Evolutionary conservation across 1,139 yeast genomes (phyloP), one percentile per base, ranked within the genome.

Genomic region (Arxiozyma heterogenica): DNA sequence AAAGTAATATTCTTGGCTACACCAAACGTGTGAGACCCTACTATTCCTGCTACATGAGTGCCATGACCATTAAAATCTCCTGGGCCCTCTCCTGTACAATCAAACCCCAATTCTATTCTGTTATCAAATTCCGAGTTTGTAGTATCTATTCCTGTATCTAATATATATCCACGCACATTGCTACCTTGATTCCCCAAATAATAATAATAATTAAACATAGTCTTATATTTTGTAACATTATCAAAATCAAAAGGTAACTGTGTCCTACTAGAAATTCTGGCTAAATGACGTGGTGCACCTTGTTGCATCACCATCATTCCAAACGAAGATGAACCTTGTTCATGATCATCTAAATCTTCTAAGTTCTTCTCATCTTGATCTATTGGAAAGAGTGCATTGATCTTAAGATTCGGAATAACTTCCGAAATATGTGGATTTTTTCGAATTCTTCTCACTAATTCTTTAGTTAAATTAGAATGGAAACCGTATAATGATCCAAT

Each of bases 21-120:
- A 0, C 97, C 96, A 67, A 75, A 89, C 0, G 84, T 80, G 43
- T 67, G 70, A 0, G 96, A 86, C 0, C 94, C 96, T 45, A 88
- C 78, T n/a, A 89, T 69, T 0, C 97, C 96, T 0, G 96, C 95
- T 2, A 89, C 95, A 69, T 90, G 96, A 0, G 96, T 88, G 2
- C 78, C 83, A 64, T 86, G 94, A 0, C 94, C 93, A 63, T 83
- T 83, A 9, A 64, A 60, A 63, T 85, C 93, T 0, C 86, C 85
- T 0, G 71, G 62, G 0, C 83, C 87, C 66, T 81, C 86, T 0
- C 73, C 75, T 0, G 87, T 81, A 55, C 82, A 78, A 63, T 84
- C 88, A n/a, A 66, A 73, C 0, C 89, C 91, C 51, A 67, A 60
- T 1, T 58, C 57, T 0, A 83, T 89, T 54, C 94, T 73, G 0